Conservation (phyloP, 177 flowering plant genomes). For the Vitis hybrid region DNA sequence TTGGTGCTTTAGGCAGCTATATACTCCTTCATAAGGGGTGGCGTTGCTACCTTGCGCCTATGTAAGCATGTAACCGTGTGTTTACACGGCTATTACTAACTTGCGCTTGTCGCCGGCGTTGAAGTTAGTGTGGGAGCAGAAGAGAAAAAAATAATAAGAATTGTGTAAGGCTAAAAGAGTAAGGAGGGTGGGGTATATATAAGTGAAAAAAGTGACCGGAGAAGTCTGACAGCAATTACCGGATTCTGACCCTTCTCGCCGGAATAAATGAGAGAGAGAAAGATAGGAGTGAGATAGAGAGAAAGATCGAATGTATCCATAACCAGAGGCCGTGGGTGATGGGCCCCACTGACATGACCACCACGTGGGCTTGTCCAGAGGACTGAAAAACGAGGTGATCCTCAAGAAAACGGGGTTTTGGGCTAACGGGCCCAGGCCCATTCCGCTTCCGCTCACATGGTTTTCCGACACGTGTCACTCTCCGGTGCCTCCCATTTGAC, state of each 20-base stretch:
- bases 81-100: too few species aligned
- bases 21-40: too few species aligned
- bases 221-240: slow-evolving; percentile 16
- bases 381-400: slow-evolving; percentile 19
- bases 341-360: slow-evolving; percentile 71
- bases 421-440: slow-evolving; percentile 13
- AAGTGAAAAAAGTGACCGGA: slow-evolving; percentile 9
- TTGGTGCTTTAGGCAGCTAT: too few species aligned
- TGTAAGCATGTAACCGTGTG: too few species aligned
- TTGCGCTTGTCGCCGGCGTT: too few species aligned
- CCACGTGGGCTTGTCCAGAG: slow-evolving; percentile 74
- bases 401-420: not conserved
- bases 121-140: not conserved
- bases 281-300: slow-evolving; percentile 18
- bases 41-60: too few species aligned
- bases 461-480: slow-evolving; percentile 18
- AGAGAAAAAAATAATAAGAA: not conserved
- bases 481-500: slow-evolving; percentile 7
- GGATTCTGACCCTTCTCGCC: slow-evolving; percentile 31
- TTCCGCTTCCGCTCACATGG: slow-evolving; percentile 26
- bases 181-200: slow-evolving; percentile 18
- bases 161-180: not conserved
- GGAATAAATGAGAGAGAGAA: slow-evolving; percentile 33
- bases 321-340: slow-evolving; percentile 37
- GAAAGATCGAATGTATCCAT: slow-evolving; percentile 34